A percentile compares a stretch with the other conserved stretches of the same genome.
phyloP scores from a whole-genome alignment of 1,139 yeast species.

The Yamadazyma dendronema region DNA sequence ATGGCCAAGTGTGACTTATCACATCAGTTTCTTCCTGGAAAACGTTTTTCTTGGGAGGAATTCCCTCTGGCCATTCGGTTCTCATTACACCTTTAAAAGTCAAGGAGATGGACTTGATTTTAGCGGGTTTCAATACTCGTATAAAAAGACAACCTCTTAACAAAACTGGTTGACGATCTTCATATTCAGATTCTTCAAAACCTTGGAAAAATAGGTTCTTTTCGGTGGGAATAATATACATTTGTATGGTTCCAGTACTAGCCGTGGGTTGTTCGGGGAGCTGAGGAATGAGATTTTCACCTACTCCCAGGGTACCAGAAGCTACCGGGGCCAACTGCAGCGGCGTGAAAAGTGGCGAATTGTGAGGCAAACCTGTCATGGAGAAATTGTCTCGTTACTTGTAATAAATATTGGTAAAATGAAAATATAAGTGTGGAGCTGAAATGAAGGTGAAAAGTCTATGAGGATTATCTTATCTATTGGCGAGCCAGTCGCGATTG shows the following conservation, averaged over 20 bases:
- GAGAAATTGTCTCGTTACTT: neutral
- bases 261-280: slow-evolving; percentile 51
- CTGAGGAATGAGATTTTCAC: slow-evolving; percentile 30
- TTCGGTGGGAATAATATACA: slow-evolving; percentile 70
- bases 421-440: no score
- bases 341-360: slow-evolving; percentile 35
- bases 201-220: slow-evolving; percentile 81
- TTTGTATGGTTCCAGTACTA: slow-evolving; percentile 46
- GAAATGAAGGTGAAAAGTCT: neutral
- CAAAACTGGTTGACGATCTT: slow-evolving; percentile 74
- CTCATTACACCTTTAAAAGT: slow-evolving; percentile 69
- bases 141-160: slow-evolving; percentile 79
- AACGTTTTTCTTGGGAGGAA: slow-evolving; percentile 80
- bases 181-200: slow-evolving; percentile 63
- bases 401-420: no score
- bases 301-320: slow-evolving; percentile 12
- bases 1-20: slow-evolving; percentile 88
- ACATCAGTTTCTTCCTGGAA: slow-evolving; percentile 64
- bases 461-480: neutral
- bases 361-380: slow-evolving; percentile 13
- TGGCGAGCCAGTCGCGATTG: neutral
- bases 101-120: slow-evolving; percentile 66
- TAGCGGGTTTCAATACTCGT: slow-evolving; percentile 70
- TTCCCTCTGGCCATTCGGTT: slow-evolving; percentile 99
- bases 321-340: slow-evolving; percentile 25